Evolutionary conservation across 1,284 basidiomycete genomes (phyloP).

Genomic region (Lignosus rhinocerotis): DNA sequence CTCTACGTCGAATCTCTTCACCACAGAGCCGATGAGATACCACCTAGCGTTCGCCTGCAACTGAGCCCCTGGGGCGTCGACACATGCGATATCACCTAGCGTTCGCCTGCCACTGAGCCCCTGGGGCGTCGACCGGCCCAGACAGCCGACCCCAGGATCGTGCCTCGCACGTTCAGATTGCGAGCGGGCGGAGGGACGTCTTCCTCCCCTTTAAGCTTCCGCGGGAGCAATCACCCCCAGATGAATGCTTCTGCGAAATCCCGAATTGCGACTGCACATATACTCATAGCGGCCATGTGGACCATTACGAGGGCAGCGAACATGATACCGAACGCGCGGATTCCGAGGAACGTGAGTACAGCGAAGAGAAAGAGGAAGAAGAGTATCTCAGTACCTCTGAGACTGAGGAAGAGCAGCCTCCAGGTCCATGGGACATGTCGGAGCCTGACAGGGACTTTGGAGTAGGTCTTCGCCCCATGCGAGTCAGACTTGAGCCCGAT

Average conservation of each 20-base stretch:
- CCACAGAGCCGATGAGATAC: slow-evolving; percentile 4
- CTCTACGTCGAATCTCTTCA: slow-evolving; percentile 25
- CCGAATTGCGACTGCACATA: background rate
- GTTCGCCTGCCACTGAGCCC: too few relatives aligned
- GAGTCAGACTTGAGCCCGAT: background rate
- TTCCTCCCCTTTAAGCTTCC: slow-evolving; percentile 12
- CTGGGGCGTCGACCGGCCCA: too few relatives aligned
- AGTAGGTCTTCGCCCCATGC: too few relatives aligned
- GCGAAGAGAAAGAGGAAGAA: background rate
- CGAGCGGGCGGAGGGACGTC: slow-evolving; percentile 14
- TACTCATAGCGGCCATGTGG: too few relatives aligned
- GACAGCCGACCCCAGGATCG: too few relatives aligned
- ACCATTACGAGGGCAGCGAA: background rate
- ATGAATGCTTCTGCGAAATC: background rate
- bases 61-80: too few relatives aligned
- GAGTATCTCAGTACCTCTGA: background rate
- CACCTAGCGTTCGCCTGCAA: background rate
- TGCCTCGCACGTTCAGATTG: background rate
- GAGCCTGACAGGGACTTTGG: background rate
- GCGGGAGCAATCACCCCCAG: background rate
- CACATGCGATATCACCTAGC: too few relatives aligned
- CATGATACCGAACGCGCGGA: too few relatives aligned
- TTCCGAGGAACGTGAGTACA: background rate
- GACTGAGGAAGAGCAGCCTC: background rate
- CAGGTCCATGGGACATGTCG: background rate